Evolutionary conservation across 2,329 filamentous ascomycete species (phyloP), one percentile per base, ranked within the genome.

Genomic region (Pyrenophora seminiperda): DNA sequence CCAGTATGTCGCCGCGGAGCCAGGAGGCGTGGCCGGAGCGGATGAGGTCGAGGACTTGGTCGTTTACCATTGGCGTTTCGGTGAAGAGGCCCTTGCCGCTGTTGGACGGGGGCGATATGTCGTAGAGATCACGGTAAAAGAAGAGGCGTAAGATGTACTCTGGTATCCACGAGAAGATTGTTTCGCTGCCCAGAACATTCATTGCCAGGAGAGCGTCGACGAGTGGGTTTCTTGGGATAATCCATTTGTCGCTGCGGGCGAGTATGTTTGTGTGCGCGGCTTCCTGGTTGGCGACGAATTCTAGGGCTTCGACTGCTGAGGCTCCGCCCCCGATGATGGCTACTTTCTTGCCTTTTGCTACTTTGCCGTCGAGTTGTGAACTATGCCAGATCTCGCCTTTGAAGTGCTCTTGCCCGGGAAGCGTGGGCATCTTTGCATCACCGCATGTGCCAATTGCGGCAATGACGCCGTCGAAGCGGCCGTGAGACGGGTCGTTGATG

Each of bases 1-100:
- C 77, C 29, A 87, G 75, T 56, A 94, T 90, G 64, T 95, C 91
- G 49, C 90, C 89, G 10, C 90, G 86, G 1, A 94, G 76, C 91
- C 91, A 95, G 54, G 87, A 82, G 0, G 89, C 89, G 58, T 83
- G 81, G 9, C 88, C 88, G 1, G 78, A 75, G 14, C 90, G 86
- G 24, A 95, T 82, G 62, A 88, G 87, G 39, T 88, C 78, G 73
- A 96, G 87, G 1, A 95, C 82, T 37, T 91, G 86, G 13, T 86
- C 88, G 72, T 94, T 95, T 18, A 94, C 89, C 89, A 94, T 93
- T 0, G 90, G 90, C 0, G 90, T 95, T 42, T 89, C 87, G 20
- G 82, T 91, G 70, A 91, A 95, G n/a, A 94, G 75, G 7, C 89
- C 89, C 63, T 87, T 86, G 19, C 82, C 77, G 1, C 63, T 69